Evolutionary conservation across 116 monocot genomes (phyloP).

Genomic region (Posidonia oceanica): DNA sequence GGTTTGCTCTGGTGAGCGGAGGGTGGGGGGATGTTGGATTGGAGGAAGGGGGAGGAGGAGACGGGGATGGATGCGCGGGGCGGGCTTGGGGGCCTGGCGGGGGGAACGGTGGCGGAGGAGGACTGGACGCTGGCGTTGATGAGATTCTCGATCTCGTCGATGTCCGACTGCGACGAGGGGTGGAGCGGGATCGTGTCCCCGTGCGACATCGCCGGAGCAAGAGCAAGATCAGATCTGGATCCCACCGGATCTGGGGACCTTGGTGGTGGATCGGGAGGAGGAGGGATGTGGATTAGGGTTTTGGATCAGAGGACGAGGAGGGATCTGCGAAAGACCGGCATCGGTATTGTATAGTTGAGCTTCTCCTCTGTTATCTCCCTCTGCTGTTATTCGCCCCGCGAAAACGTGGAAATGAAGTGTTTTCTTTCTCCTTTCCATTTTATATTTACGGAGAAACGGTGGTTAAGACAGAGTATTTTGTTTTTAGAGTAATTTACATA

Average conservation of each 20-base stretch:
- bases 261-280: neutral
- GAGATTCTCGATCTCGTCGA: constrained; percentile 85
- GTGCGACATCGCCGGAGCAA: constrained; percentile 39
- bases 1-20: constrained; percentile 10
- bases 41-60: constrained; percentile 33
- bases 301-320: too few species aligned
- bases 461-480: too few species aligned
- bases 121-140: constrained; percentile 40
- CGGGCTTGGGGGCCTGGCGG: constrained; percentile 40
- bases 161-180: constrained; percentile 73
- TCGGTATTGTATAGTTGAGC: too few species aligned
- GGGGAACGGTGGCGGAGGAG: constrained; percentile 44
- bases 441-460: too few species aligned
- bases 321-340: too few species aligned
- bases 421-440: too few species aligned
- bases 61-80: constrained; percentile 45
- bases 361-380: neutral
- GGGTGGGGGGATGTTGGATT: constrained; percentile 25
- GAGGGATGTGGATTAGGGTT: neutral
- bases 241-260: neutral
- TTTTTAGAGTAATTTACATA: too few species aligned
- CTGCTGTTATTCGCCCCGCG: neutral
- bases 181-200: constrained; percentile 63
- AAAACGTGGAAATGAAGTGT: neutral
- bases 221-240: constrained; percentile 2